Evolutionary conservation across 2,329 filamentous ascomycete genomes (phyloP).

Genomic region (Bretziella fagacearum): DNA sequence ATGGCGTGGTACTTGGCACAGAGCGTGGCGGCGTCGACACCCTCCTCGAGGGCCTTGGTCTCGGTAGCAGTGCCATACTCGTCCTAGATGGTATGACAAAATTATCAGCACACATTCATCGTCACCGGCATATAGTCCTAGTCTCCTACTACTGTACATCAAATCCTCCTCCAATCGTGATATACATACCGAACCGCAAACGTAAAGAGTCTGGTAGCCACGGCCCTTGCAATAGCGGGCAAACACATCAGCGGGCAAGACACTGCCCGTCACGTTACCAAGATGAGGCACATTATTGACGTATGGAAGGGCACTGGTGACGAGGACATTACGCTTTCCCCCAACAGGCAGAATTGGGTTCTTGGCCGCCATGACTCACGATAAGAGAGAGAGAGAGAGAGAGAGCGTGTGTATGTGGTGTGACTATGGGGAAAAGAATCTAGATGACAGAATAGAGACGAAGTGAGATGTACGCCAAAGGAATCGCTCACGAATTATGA

Average conservation of each 20-base stretch:
- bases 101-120: not conserved
- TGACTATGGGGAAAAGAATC: not conserved
- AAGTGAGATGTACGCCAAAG: not conserved
- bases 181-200: conserved; percentile 50
- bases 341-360: conserved; percentile 43
- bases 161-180: too few relatives aligned
- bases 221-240: conserved; percentile 65
- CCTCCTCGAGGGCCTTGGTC: conserved; percentile 84
- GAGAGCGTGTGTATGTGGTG: not conserved
- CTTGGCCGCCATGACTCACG: conserved; percentile 16
- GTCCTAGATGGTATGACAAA: conserved; percentile 41
- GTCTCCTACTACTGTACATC: too few relatives aligned
- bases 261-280: conserved; percentile 75
- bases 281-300: conserved; percentile 62
- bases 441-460: not conserved
- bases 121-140: too few relatives aligned
- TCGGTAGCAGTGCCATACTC: conserved; percentile 95
- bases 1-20: conserved; percentile 87
- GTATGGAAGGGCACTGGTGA: conserved; percentile 84
- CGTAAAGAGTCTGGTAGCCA: conserved; percentile 61
- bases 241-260: conserved; percentile 79
- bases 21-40: conserved; percentile 62
- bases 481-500: too few relatives aligned
- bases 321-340: conserved; percentile 71
- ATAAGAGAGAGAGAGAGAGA: not conserved